Evolutionary conservation across 352 stramenopile species (phyloP), one percentile per base, ranked within the genome.

Genomic region (Poterioochromonas sp.): DNA sequence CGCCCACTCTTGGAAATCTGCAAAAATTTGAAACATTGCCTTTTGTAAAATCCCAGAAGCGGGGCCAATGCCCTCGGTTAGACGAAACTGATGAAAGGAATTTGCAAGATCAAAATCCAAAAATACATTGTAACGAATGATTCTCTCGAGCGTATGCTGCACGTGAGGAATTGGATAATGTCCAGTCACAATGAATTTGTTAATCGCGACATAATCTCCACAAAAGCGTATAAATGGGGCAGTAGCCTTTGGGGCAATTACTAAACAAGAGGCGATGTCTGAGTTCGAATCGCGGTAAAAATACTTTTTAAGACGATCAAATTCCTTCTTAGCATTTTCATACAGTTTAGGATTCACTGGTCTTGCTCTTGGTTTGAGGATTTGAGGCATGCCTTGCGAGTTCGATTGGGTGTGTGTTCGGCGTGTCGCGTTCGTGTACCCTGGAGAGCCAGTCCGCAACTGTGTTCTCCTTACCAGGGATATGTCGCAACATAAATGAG

Each of bases 391-490:
- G 5, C 11, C 26, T 26, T 5, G 53, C 18, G 8, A 35, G 29
- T 26, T 2, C 2, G 53, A 11, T 26, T n/a, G 29, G 29, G n/a
- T n/a, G n/a, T n/a, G 58, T 68, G 26, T 26, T 15, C 15, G 47
- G 15, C 47, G 47, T 58, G 40, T 47, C 37, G 8, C 8, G 11
- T 51, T 73, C 63, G 34, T 58, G 51, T 12, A 63, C 12, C 12
- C 70, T 12, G 29, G 70, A 77, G 32, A 65, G 70, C 43, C 39
- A 70, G 32, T 77, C 70, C 3, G 70, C 70, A 35, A 77, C 20
- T 68, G 29, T 37, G 34, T 77, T 77, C 22, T 37, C 34, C n/a
- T 70, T 70, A 15, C 70, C 70, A 64, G 70, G 41, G 12, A 77
- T 43, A 64, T 77, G 41, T 60, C 44, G 12, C 8, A 77, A 8